Base-by-base conservation (phyloP, 2,329 filamentous ascomycete genomes). In the Pleoardoris graminearum region DNA sequence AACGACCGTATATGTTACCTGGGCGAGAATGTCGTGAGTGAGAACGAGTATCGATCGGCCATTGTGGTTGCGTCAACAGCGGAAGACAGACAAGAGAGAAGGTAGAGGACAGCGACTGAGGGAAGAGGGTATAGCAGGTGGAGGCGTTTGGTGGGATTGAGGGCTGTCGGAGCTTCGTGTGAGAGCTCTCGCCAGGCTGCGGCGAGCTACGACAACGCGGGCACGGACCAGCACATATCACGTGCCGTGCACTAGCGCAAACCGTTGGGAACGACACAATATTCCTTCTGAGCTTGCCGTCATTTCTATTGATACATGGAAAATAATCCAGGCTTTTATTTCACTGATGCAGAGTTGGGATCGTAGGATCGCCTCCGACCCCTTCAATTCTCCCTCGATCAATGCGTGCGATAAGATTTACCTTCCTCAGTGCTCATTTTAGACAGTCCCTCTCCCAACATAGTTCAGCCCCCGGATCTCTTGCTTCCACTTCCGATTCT, bases 41-140 rank as follows among this genome's bases (percentile, higher is more conserved):
- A 99, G 86, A 99, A 99, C 50, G 93, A 97, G 79, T 99, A 99
- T 82, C 94, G 85, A 79, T 99, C 94, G 72, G 94, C 93, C 93
- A 99, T 99, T 43, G 36, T 50, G 25, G 27, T 21, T 74, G 64
- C 61, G 64, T 59, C 35, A 35, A 55, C 37, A 42, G 45, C 44
- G 48, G 32, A 42, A 32, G 45, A 38, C 3, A 19, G 10, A 11
- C 16, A 19, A 16, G 12, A 33, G 27, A 7, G 23, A 23, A 49
- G 8, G 38, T 48, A 44, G 25, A 50, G 33, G 22, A 48, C n/a
- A 16, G 43, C 36, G 37, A 50, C 41, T 35, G 46, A 25, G n/a
- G 12, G 14, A 33, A 23, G 16, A 8, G 10, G 14, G 32, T 17
- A 17, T 37, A 29, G 22, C 14, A 21, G 33, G 39, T 43, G 23